These are phyloP conservation scores for Boletus vinaceobasis DNA, from an alignment of 768 basidiomycete genomes.

Conservation along the genomic window DNA sequence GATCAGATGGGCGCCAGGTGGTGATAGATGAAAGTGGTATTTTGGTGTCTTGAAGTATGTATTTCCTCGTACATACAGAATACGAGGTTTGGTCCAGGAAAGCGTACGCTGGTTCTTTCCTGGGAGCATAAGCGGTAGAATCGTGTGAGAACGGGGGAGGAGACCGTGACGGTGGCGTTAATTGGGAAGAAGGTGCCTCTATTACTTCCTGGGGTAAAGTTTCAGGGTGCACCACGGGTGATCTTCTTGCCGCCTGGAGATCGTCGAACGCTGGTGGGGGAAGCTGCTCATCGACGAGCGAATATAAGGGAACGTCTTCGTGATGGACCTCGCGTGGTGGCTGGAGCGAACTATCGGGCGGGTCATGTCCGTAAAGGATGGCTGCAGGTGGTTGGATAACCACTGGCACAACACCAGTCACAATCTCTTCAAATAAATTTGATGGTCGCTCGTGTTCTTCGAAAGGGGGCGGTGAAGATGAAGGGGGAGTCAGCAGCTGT, in stretches of 20 bases:
- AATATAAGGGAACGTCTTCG: slow-evolving; percentile 23
- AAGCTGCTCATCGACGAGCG: slow-evolving; percentile 21
- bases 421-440: background rate
- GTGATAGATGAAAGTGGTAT: background rate
- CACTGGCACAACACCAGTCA: background rate
- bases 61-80: background rate
- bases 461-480: slow-evolving; percentile 5
- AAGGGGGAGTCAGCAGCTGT: background rate
- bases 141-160: background rate
- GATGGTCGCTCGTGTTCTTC: background rate
- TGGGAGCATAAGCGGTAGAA: background rate
- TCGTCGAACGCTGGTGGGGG: slow-evolving; percentile 27
- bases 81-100: background rate
- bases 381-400: background rate
- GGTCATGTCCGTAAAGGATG: background rate
- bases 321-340: slow-evolving; percentile 2
- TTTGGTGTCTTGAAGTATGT: background rate
- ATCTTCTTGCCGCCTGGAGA: background rate
- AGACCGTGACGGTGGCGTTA: background rate
- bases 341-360: background rate
- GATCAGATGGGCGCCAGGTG: background rate
- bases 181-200: background rate
- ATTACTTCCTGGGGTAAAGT: background rate
- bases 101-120: background rate
- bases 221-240: background rate